These are phyloP conservation scores for Pythium aquatile DNA, from an alignment of 352 stramenopile genomes.

Conservation along the genomic window DNA sequence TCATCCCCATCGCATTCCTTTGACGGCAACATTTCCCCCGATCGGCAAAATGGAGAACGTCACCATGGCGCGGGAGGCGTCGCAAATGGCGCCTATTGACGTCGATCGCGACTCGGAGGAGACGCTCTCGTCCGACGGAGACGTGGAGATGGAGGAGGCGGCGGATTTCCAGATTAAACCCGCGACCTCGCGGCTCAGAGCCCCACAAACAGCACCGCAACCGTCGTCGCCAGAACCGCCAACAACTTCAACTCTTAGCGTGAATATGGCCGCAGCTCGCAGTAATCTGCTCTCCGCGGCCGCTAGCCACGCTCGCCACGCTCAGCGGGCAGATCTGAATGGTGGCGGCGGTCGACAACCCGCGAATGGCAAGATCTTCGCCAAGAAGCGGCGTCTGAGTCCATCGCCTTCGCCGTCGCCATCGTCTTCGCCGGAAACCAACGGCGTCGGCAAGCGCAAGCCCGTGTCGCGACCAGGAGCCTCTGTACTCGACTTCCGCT, in stretches of 20 bases:
- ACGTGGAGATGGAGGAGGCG: conserved; percentile 20
- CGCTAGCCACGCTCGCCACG: neutral
- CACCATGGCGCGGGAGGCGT: conserved; percentile 1
- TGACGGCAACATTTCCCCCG: conserved; percentile 3
- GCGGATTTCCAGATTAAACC: neutral
- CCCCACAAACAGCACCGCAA: neutral
- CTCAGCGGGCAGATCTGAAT: neutral
- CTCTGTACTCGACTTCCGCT: conserved; percentile 19
- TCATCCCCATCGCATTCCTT: conserved; percentile 10
- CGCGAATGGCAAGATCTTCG: conserved; percentile 8
- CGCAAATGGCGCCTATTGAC: conserved; percentile 16
- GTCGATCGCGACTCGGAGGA: conserved; percentile 24
- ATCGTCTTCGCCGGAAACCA: neutral
- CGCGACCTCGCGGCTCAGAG: neutral
- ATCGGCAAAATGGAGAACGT: neutral
- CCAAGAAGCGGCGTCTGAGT: conserved; percentile 28
- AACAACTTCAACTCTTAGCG: conserved; percentile 10
- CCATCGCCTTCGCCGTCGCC: conserved; percentile 4
- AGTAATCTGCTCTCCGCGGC: conserved; percentile 12
- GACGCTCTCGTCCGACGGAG: conserved; percentile 27
- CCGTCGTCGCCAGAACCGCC: neutral
- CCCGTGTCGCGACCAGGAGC: neutral
- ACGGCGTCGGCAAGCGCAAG: conserved; percentile 3
- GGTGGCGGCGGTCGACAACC: neutral
- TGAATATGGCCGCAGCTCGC: conserved; percentile 16